Base-by-base conservation (phyloP, 176 grass and related monocot genomes). In the Cenchrus purpureus region DNA sequence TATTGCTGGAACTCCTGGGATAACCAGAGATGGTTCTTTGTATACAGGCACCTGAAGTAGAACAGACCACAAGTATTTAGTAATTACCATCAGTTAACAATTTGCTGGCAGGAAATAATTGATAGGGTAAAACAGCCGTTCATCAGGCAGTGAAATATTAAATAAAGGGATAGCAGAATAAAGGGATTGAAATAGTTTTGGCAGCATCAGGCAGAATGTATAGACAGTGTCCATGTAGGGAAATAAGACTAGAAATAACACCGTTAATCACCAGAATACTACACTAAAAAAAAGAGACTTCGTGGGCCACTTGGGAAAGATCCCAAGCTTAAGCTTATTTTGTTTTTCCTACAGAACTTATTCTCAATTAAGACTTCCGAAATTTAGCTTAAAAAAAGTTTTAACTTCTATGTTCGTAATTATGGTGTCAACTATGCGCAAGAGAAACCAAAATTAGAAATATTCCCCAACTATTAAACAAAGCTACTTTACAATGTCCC, bases 1-100 rank as follows among this genome's bases (percentile, higher is more conserved):
- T 83, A 96, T 99, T 84, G 87, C 90, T 54, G 93, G 88, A 73
- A 86, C 86, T 81, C 97, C 97, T 72, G 91, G 86, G 84, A 96
- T 90, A 56, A 85, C 85, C 45, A 89, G 82, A 78, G 91, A 92
- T 79, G 93, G 89, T 45, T 98, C 93, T 85, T 95, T 95, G 79
- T 91, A 92, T 79, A 96, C 91, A 94, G 93, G 90, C 37, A 94
- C 88, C 93, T 95, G 76, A 72, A 76, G 54, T 72, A 60, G 58
- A 70, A 67, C 46, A 22, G 17, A 79, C 17, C 34, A 32, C 48
- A 71, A 34, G 42, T 37, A 66, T 44, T 64, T 17, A 78, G 66
- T 74, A 78, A 77, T 10, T 50, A 74, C 40, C 56, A 67, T 60
- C 59, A 76, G 34, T 61, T 22, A 49, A 82, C 50, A 85, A 29